Evolutionary conservation across 208 protist genomes (phyloP).

Genomic region (Wallacemonas rigidus): DNA sequence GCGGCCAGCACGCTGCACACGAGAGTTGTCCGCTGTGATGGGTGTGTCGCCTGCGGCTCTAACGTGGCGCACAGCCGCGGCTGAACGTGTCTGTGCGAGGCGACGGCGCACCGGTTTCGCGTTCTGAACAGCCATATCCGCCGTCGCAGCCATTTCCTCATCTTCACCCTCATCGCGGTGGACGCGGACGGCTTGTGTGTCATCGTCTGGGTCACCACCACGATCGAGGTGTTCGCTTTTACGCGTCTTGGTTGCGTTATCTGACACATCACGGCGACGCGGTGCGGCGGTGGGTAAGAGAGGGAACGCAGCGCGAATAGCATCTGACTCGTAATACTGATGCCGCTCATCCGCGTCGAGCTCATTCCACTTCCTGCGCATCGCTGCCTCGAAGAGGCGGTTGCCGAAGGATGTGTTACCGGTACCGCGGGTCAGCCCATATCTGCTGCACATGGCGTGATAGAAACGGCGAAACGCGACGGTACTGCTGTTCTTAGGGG

Average conservation of each 20-base stretch:
- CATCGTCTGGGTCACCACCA: constrained; percentile 22
- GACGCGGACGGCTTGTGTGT: background rate
- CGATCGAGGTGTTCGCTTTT: background rate
- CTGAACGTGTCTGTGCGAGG: background rate
- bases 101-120: background rate
- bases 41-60: background rate
- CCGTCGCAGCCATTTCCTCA: constrained; percentile 2
- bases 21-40: no score
- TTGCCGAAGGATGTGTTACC: constrained; percentile 35
- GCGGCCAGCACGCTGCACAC: background rate
- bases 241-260: background rate
- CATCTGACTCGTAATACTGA: constrained; percentile 52
- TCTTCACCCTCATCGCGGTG: constrained; percentile 11
- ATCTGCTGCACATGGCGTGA: constrained; percentile 43
- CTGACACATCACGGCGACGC: background rate
- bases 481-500: constrained; percentile 16
- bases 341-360: constrained; percentile 57
- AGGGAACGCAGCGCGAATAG: constrained; percentile 47
- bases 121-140: constrained; percentile 6
- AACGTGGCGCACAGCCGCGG: background rate
- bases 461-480: constrained; percentile 72
- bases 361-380: constrained; percentile 59
- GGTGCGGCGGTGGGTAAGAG: background rate
- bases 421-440: constrained; percentile 49
- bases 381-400: constrained; percentile 59